Conservation (phyloP, 306 rosid species). For the Begonia fuchsioides region DNA sequence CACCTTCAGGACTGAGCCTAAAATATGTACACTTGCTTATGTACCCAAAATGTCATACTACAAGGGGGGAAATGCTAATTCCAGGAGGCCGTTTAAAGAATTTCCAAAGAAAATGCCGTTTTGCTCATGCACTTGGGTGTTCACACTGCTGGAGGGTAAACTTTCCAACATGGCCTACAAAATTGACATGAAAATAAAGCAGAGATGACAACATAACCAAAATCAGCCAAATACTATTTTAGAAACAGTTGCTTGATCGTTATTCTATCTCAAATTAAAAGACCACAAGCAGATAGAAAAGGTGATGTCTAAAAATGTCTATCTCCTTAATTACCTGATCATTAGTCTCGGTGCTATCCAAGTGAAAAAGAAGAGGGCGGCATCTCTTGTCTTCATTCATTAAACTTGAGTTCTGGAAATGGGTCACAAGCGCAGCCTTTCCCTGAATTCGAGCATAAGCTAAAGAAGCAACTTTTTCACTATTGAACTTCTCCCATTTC, state of each 20-base stretch:
- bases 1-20: too few species aligned
- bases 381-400: conserved; percentile 95
- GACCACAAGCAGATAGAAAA: background rate
- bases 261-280: too few species aligned
- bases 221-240: too few species aligned
- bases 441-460: conserved; percentile 96
- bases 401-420: conserved; percentile 86
- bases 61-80: too few species aligned
- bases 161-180: conserved; percentile 17
- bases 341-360: conserved; percentile 61
- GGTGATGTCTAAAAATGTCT: conserved; percentile 4
- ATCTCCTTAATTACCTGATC: conserved; percentile 37
- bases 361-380: conserved; percentile 80
- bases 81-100: too few species aligned
- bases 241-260: too few species aligned
- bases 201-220: conserved; percentile 2
- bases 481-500: conserved; percentile 90
- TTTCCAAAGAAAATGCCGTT: too few species aligned
- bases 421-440: conserved; percentile 79
- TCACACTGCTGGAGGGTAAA: conserved; percentile 68
- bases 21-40: too few species aligned
- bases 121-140: conserved; percentile 32
- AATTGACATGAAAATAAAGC: conserved; percentile 17
- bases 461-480: conserved; percentile 87
- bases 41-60: too few species aligned